Base-by-base conservation (phyloP, 345 rosid genomes). In the Heritiera fomes region DNA sequence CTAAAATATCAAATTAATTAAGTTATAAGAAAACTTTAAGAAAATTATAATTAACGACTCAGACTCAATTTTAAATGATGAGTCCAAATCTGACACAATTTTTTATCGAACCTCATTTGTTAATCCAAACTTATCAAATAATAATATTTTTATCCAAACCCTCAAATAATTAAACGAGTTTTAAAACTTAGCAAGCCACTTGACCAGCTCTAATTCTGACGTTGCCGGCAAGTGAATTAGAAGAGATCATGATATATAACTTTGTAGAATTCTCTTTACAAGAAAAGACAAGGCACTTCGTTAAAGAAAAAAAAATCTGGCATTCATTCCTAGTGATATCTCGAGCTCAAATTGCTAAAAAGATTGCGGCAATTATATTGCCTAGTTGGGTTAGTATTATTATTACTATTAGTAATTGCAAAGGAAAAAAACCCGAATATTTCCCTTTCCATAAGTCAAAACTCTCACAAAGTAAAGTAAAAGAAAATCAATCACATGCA, bases 401-500 rank as follows among this genome's bases (percentile, higher is more conserved):
- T 73, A 17, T 23, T 34, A 41, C 7, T 8, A 72, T 32, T 71
- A 52, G 28, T 32, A 32, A 32, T 52, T 32, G 15, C 28, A 2
- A 75, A 75, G 15, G 6, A 56, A 6, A 40, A 58, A 4, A 43
- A 43, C 6, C 7, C 6, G 6, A 43, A 43, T 43, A 52, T 12
- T 14, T 53, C 18, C 43, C 68, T 59, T 53, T 68, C 67, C 75
- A 52, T 59, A 75, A 66, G 81, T 78, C 77, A 78, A 82, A 80
- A 75, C 66, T 73, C 58, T 32, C 23, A 77, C 14, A 71, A 53
- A 66, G 50, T 7, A 71, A 53, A 66, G 50, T 7, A 80, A 32
- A 32, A 45, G 38, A 43, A 83, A 80, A 61, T 45, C 73, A 56
- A 78, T 73, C 41, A 78, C 81, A 79, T 61, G 81, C 52, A 79